Base-by-base conservation (phyloP, 2,329 filamentous ascomycete species). In the Aspergillus sp. region DNA sequence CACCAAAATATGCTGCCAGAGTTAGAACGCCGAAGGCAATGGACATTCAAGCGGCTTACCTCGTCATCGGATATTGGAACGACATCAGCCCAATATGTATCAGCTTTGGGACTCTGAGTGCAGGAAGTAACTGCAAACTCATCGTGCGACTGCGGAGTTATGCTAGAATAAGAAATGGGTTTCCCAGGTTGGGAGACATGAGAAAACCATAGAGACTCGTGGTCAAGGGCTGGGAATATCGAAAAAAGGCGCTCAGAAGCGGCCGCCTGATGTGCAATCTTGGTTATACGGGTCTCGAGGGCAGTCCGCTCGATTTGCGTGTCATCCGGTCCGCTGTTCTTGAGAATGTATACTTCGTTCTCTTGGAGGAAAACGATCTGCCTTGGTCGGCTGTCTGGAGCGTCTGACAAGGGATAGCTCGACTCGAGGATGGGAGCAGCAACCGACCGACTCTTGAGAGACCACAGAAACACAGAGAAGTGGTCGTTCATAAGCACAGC, bases 401-500 rank as follows among this genome's bases (percentile, higher is more conserved):
- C 32, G 33, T 53, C 44, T 15, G 55, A 45, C 15, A 62, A 44
- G 4, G 57, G 52, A 41, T 60, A 53, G 36, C 55, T 60, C 2
- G 53, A 58, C 37, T 60, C 54, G 3, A 64, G 48, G 12, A 59
- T 48, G 3, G 60, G 60, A n/a, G 48, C 26, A 14, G 51, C 49
- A 24, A 59, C 47, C n/a, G 58, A 56, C 14, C 46, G 45, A 25
- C 43, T 53, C 34, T 72, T 71, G 31, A 77, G 65, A 16, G 79
- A 72, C 69, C 85, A 85, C 8, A 74, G 60, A 49, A 82, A 93
- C 0, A 93, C 40, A 17, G 80, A 73, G 15, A 94, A 63, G 1
- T 74, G 75, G 11, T 63, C 53, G 16, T 72, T 68, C 45, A 86
- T 82, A 13, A 95, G 65, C 6, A 93, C 72, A 3, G 78, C 85